Evolutionary conservation across 2,329 filamentous ascomycete species (phyloP), one percentile per base, ranked within the genome.

Genomic region (Fusarium newnesense): DNA sequence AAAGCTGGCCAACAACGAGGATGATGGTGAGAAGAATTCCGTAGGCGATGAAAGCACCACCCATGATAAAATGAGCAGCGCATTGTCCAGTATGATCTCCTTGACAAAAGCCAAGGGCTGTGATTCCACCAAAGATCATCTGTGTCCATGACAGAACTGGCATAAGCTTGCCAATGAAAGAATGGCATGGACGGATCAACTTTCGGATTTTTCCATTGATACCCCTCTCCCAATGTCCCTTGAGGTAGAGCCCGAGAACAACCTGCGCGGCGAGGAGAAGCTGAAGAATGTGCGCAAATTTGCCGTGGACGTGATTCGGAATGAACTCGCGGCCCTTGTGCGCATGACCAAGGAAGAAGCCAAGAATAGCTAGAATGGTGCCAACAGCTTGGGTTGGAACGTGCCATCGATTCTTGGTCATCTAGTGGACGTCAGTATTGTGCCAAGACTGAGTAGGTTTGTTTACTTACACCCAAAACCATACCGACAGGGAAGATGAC

Each of bases 61-160:
- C 96, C 96, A 99, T 99, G 82, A 98, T 99, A 83, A 98, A 99
- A 82, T 99, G 96, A 3, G 96, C 96, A 46, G 94, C 84, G 83
- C 96, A 99, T 82, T 99, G 96, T 37, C 95, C 96, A 3, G 95
- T 82, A 79, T 99, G 96, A 65, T 98, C 95, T 60, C 88, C 94
- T 75, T 94, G 93, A 82, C 96, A 99, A 85, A 97, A 98, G 28
- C 96, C 96, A 63, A 97, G 87, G 8, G 93, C 88, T 0, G 96
- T 96, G 78, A 99, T 98, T 43, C 95, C 96, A 57, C 96, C 96
- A 82, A 99, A 97, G 11, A 99, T 81, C 91, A 99, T 97, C 85
- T 99, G 96, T 10, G 92, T 88, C 96, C 96, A 99, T 32, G 93
- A 90, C 4, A 95, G 87, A 6, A 98, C 84, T 2, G 96, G 96